Base-by-base conservation (phyloP, 495 filamentous ascomycete species). In the Pseudomonodictys pantanalensis region DNA sequence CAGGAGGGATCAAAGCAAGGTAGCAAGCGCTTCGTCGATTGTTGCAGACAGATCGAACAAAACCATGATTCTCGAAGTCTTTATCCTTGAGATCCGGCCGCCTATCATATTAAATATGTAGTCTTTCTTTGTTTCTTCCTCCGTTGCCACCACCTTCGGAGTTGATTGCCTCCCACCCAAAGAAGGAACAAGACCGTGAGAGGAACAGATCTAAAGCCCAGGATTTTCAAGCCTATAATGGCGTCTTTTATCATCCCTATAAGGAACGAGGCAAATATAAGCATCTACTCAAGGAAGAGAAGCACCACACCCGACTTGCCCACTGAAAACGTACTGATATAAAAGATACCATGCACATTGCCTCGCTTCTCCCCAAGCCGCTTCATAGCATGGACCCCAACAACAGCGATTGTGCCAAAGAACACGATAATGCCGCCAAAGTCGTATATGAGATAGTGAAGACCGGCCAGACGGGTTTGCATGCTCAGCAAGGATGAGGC, bases 401-500 rank as follows among this genome's bases (percentile, higher is more conserved):
- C 6, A 7, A 20, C 44, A 26, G 22, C n/a, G n/a, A 48, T 7
- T 6, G 44, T 48, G n/a, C n/a, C 44, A n/a, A 48, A 24, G 17
- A 48, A 24, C 3, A 41, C 32, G n/a, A 54, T 15, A 42, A 54
- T 29, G 25, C 51, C 51, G 20, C 51, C 41, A 11, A 54, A 54
- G 51, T 54, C 51, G 32, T 54, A 54, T 8, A 54, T n/a, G 32
- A 54, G 33, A n/a, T 7, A 54, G 20, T 42, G 51, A 41, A 42
- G 33, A 20, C 42, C 32, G 7, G 33, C 33, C 20, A 54, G 39
- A 4, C 51, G 29, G 17, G 32, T 41, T 23, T 54, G 51, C 51
- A 54, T 54, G 39, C 51, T 41, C 20, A 54, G 39, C 5, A 54
- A 15, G n/a, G 22, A 30, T 24, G 51, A 54, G 11, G 51, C 51